Base-by-base conservation (phyloP, 345 rosid species). In the Citrus australasica region DNA sequence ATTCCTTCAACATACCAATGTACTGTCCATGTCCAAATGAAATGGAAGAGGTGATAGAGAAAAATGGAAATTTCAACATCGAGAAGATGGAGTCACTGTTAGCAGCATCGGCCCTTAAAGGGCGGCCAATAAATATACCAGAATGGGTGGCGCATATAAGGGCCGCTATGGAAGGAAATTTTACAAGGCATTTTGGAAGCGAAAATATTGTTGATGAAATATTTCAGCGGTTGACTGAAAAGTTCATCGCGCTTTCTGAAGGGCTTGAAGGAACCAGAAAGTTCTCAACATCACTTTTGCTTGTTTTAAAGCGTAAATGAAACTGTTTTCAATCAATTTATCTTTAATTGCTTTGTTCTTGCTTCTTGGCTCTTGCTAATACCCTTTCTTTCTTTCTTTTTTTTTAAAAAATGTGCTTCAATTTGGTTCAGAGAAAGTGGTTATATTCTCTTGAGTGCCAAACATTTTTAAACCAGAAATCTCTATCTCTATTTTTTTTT, bases 1-100 rank as follows among this genome's bases (percentile, higher is more conserved):
- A 85, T 60, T 71, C 82, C 0, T 89, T 87, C 76, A 89, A 85
- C 71, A 22, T 87, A 7, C 92, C 92, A 0, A 19, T 81, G 6
- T 89, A 84, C 51, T 7, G 58, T 56, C 3, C 84, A 6, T 46
- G 81, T 22, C 76, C 85, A 1, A 33, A 22, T 8, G 85, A 80
- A 58, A 76, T 82, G 40, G 37, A 14, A 17, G 76, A 67, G 11
- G 60, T 71, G 10, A 77, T 84, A 6, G 71, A 68, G 42, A 67
- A 8, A 42, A 81, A 87, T 53, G 84, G 80, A 9, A 35, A 80
- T 3, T 84, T 84, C 58, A 79, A 38, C 79, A 79, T 77, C 5
- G 81, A 79, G 76, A 73, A 56, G 5, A 7, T 76, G 65, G 84
- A 81, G 33, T 22, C 67, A 40, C 46, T 42, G 30, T 17, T 11